These are phyloP conservation scores for Rutstroemia sydowiana DNA, from an alignment of 2,329 filamentous ascomycete species.

Conservation along the genomic window DNA sequence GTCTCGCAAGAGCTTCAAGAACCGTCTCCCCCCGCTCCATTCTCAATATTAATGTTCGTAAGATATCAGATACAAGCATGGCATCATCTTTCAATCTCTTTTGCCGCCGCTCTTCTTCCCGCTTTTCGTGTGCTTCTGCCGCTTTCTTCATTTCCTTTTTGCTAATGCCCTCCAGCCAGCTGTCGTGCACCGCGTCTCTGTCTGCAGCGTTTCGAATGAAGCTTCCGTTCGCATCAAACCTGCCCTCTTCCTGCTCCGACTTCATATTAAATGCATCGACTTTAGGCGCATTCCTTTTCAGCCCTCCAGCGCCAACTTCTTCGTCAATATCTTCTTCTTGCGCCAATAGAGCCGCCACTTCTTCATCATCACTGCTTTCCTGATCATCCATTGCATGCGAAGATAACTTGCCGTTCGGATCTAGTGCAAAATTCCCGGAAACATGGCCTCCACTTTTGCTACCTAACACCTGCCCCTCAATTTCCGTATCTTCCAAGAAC, in stretches of 20 bases:
- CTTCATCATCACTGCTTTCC: conserved; percentile 52
- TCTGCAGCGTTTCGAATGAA: conserved; percentile 85
- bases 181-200: conserved; percentile 83
- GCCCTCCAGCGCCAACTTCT: conserved; percentile 81
- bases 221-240: conserved; percentile 86
- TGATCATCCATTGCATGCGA: conserved; percentile 33
- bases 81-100: conserved; percentile 69
- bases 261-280: conserved; percentile 95
- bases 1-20: conserved; percentile 75
- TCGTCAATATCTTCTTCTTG: conserved; percentile 74
- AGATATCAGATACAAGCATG: conserved; percentile 63
- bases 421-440: conserved; percentile 51
- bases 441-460: conserved; percentile 69
- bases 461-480: conserved; percentile 69
- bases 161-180: conserved; percentile 84
- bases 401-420: conserved; percentile 41
- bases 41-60: conserved; percentile 63
- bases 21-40: conserved; percentile 79
- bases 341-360: conserved; percentile 67
- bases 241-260: conserved; percentile 82
- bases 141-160: conserved; percentile 91
- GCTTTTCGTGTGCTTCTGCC: conserved; percentile 76
- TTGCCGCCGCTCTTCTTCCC: conserved; percentile 68
- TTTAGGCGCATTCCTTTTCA: conserved; percentile 89
- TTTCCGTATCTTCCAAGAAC: conserved; percentile 53